phyloP scores from a whole-genome alignment of 2,329 filamentous ascomycete genomes.

The Ampelomyces quisqualis region DNA sequence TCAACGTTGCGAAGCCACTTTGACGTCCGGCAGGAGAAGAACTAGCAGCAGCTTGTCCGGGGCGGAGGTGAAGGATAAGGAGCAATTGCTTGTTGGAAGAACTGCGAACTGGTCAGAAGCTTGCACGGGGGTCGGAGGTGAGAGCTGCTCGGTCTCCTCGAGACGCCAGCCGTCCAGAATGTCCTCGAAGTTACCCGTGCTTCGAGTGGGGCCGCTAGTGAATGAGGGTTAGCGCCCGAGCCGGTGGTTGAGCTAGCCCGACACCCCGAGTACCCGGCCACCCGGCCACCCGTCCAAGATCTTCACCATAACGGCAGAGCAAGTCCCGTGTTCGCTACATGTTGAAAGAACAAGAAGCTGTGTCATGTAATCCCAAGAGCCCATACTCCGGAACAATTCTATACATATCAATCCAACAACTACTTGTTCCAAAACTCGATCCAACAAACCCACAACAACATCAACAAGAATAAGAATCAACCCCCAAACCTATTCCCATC shows the following conservation, averaged over 20 bases:
- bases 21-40: slow-evolving; percentile 1
- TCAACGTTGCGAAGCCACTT: slow-evolving; percentile 35
- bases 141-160: slow-evolving; percentile 1
- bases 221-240: slow-evolving; percentile 1
- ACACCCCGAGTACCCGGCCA: not conserved
- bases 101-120: slow-evolving; percentile 4
- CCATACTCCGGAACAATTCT: too few relatives aligned
- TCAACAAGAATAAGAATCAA: too few relatives aligned
- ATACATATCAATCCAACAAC: too few relatives aligned
- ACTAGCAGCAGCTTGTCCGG: not conserved
- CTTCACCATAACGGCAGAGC: too few relatives aligned
- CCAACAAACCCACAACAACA: too few relatives aligned
- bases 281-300: too few relatives aligned
- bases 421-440: too few relatives aligned
- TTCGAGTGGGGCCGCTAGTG: slow-evolving; percentile 3
- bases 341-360: too few relatives aligned
- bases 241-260: slow-evolving; percentile 3
- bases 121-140: slow-evolving; percentile 4
- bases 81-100: slow-evolving; percentile 11
- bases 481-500: too few relatives aligned
- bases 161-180: slow-evolving; percentile 18
- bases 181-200: slow-evolving; percentile 20
- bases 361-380: too few relatives aligned
- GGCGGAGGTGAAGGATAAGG: not conserved
- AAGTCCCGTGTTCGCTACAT: too few relatives aligned